Base-by-base conservation (phyloP, 1,284 basidiomycete species). In the Cryptococcus wingfieldii region DNA sequence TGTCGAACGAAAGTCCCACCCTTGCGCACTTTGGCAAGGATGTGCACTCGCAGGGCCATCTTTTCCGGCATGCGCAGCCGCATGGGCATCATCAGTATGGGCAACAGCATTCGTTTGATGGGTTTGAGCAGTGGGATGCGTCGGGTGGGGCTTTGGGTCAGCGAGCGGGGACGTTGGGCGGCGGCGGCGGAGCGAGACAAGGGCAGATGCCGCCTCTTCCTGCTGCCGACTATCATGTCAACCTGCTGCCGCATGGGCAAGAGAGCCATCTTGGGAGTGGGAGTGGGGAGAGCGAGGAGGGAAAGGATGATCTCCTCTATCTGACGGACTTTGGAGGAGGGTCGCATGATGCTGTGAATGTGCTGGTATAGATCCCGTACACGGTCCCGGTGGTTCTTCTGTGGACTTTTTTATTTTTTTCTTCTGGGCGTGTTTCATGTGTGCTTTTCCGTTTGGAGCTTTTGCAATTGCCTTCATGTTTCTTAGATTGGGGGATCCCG, bases 291-390 rank as follows among this genome's bases (percentile, higher is more conserved):
- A 37, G 27, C 14, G 38, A 39, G 23, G 39, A 42, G 38, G 39
- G 38, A 19, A 51, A 51, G 19, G 50, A 51, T 7, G 38, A 51
- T 4, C 43, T 51, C 16, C 23, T 23, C 12, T 51, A 14, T 51
- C 13, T 51, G 25, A 51, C 8, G 23, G 50, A 27, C 13, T 51
- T 41, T 51, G 38, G 18, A 27, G 25, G 38, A 34, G 31, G 31
- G 31, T 34, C 31, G 39, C 50, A 51, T 42, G 50, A 51, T 51
- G 50, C 50, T 23, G 50, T 42, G n/a, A 51, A 51, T 42, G 50
- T 51, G 38, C 50, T 42, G 10, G 50, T 51, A 16, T 51, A 51
- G 25, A 48, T 8, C 10, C 2, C 3, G 31, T 34, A 34, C 3
- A 34, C 31, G 31, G 10, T 23, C 23, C 3, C 23, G 31, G 31